Evolutionary conservation across 208 protist genomes (phyloP).

Genomic region (Leishmania mexicana): DNA sequence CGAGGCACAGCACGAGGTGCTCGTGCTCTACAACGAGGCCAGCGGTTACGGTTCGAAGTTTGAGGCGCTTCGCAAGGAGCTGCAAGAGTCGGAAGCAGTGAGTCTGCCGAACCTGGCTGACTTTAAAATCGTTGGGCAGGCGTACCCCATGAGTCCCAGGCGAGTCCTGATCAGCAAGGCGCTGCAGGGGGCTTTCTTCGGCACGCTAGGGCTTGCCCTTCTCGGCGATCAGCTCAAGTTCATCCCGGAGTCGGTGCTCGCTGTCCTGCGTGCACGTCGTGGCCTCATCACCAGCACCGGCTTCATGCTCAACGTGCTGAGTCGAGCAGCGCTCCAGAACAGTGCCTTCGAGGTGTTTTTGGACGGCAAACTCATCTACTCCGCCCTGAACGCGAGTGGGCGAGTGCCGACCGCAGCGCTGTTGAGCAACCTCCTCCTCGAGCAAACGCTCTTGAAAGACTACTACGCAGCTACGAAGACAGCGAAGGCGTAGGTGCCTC

Average conservation of each 20-base stretch:
- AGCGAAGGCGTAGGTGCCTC: neutral
- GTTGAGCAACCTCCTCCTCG: constrained; percentile 41
- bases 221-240: constrained; percentile 35
- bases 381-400: constrained; percentile 36
- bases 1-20: constrained; percentile 18
- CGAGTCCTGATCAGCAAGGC: constrained; percentile 14
- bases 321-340: constrained; percentile 35
- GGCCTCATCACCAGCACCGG: constrained; percentile 40
- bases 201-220: constrained; percentile 36
- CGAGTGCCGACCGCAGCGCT: constrained; percentile 33
- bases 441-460: constrained; percentile 42
- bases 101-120: constrained; percentile 26
- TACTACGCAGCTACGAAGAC: constrained; percentile 12
- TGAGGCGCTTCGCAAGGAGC: constrained; percentile 20
- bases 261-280: constrained; percentile 31
- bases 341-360: constrained; percentile 79
- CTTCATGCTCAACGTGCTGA: constrained; percentile 57
- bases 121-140: constrained; percentile 14
- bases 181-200: constrained; percentile 19
- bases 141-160: constrained; percentile 12
- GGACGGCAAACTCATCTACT: constrained; percentile 52
- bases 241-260: constrained; percentile 23
- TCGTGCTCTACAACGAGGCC: constrained; percentile 30
- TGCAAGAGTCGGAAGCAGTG: constrained; percentile 10
- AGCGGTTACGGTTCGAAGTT: constrained; percentile 16